These are phyloP conservation scores for Globisporangium acanthophoron DNA, from an alignment of 352 stramenopile genomes.

Conservation along the genomic window DNA sequence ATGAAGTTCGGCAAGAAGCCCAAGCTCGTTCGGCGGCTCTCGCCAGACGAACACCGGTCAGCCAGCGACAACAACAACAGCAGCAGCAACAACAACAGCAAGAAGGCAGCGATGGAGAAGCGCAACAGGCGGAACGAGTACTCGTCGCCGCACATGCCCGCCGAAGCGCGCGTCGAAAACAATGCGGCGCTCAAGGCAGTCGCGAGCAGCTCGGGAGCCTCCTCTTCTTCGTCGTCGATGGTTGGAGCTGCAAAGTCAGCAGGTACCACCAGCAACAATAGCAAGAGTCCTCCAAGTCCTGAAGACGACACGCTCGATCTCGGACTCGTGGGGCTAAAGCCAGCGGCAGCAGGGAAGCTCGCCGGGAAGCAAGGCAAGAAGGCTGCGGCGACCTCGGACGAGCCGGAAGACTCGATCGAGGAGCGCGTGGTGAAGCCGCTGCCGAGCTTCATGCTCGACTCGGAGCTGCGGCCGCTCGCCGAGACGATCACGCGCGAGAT, in stretches of 20 bases:
- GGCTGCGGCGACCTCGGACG: conserved; percentile 15
- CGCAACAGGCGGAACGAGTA: conserved; percentile 72
- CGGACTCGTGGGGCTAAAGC: conserved; percentile 66
- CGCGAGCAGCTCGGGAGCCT: conserved; percentile 20
- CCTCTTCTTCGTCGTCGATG: neutral
- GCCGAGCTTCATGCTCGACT: conserved; percentile 79
- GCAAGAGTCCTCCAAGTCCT: conserved; percentile 5
- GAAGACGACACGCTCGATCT: conserved; percentile 50
- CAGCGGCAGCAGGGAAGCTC: conserved; percentile 27
- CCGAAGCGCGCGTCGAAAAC: conserved; percentile 75
- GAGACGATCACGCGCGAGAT: conserved; percentile 91
- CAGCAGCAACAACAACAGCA: conserved; percentile 14
- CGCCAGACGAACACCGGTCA: conserved; percentile 34
- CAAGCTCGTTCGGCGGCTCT: conserved; percentile 73
- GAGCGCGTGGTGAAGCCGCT: conserved; percentile 84
- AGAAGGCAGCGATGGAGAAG: conserved; percentile 46
- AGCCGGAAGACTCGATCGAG: conserved; percentile 51
- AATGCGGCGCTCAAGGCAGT: conserved; percentile 62
- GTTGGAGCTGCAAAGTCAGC: neutral
- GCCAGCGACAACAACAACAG: conserved; percentile 18
- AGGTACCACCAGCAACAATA: conserved; percentile 1
- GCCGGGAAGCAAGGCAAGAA: conserved; percentile 29
- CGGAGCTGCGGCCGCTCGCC: conserved; percentile 81
- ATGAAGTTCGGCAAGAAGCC: conserved; percentile 90
- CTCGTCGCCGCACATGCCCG: conserved; percentile 66